Evolutionary conservation across 306 rosid species (phyloP), one percentile per base, ranked within the genome.

Genomic region (Trichosanthes cucumerina): DNA sequence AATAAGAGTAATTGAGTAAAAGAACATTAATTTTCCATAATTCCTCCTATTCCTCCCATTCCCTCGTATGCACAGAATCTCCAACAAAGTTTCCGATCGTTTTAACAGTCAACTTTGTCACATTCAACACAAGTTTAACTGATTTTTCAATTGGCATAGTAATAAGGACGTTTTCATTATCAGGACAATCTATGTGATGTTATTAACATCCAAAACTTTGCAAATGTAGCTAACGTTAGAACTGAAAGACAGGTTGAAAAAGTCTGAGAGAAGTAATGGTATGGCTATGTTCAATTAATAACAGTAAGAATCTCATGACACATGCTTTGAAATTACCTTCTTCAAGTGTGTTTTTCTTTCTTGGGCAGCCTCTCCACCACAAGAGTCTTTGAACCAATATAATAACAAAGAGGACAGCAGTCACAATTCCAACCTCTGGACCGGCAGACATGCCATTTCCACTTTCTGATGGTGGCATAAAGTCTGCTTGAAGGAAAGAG

Each of bases 291-390:
- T 18, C 52, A n/a, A 68, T 68, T 39, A 39, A 38, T 19, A 39
- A 41, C 26, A 19, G 18, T 39, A 39, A 39, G 28, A 41, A 68
- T 38, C 31, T 68, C 26, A 68, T 3, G 19, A 68, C 52, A 68
- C 75, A n/a, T 70, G 49, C 76, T 21, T 43, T 70, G 36, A 11
- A 23, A 69, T n/a, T 84, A 87, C 90, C 90, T 84, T 75, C 79
- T 47, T 80, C 85, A 59, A 75, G 64, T 14, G 82, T 75, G 18
- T 16, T 76, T 54, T 80, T 53, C 78, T 36, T 52, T 58, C 79
- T 16, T 26, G 47, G 56, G 26, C 57, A 79, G 66, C 81, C 82
- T 38, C 43, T 82, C 90, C 79, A 68, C 86, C 83, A 84, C 52
- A 87, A 60, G 33, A 82, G 57, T 39, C 78, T 79, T n/a, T 80